These are phyloP conservation scores for Sarcomyxa edulis DNA, from an alignment of 768 basidiomycete species.

Conservation along the genomic window DNA sequence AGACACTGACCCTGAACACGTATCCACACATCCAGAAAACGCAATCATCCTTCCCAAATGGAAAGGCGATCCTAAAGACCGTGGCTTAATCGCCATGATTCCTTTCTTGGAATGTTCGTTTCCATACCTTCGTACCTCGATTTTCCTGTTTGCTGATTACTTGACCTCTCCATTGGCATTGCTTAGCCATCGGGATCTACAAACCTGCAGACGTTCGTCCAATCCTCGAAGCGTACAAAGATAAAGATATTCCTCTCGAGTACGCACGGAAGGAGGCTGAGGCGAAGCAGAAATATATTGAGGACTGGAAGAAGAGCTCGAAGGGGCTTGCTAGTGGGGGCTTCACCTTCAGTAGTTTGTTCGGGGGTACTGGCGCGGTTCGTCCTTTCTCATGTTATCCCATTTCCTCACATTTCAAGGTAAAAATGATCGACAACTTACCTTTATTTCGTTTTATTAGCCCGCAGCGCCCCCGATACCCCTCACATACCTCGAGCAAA, in stretches of 20 bases:
- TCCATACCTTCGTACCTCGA: neutral
- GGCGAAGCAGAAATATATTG: conserved; percentile 69
- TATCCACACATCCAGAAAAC: conserved; percentile 81
- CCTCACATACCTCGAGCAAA: conserved; percentile 48
- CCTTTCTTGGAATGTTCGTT: conserved; percentile 89
- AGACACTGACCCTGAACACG: conserved; percentile 80
- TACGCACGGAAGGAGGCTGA: conserved; percentile 87
- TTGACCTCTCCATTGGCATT: neutral
- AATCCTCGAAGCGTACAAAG: conserved; percentile 78
- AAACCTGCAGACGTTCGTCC: conserved; percentile 83
- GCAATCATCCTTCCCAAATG: conserved; percentile 80
- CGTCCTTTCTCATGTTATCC: conserved; percentile 5
- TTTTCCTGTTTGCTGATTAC: conserved; percentile 4
- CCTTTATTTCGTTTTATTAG: conserved; percentile 1
- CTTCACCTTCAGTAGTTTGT: conserved; percentile 31
- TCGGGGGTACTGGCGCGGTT: conserved; percentile 30
- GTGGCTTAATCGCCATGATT: conserved; percentile 84
- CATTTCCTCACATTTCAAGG: neutral
- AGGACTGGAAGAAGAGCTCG: conserved; percentile 68
- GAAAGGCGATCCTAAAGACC: conserved; percentile 68
- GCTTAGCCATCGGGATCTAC: conserved; percentile 91
- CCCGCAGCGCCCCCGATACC: conserved; percentile 22
- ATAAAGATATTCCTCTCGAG: conserved; percentile 84
- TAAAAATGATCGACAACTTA: too few species aligned
- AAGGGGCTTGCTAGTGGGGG: conserved; percentile 20